phyloP scores from a whole-genome alignment of 2,329 filamentous ascomycete genomes.

The Pyricularia sp. region DNA sequence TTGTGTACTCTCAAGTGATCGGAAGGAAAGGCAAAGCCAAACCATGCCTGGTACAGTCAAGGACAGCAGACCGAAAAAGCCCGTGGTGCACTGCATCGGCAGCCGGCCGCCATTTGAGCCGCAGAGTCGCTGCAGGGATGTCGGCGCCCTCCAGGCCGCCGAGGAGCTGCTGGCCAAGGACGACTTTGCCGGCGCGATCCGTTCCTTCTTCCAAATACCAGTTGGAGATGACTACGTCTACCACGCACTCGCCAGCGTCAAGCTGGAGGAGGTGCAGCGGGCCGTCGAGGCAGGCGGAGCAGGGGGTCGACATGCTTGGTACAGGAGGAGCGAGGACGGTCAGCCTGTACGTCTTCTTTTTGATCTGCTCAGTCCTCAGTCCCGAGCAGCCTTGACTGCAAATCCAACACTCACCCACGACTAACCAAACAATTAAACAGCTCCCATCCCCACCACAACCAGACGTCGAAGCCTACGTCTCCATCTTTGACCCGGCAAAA shows the following conservation, averaged over 20 bases:
- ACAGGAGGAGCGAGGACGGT: slow-evolving; percentile 25
- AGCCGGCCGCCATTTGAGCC: slow-evolving; percentile 33
- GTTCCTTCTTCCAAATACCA: slow-evolving; percentile 33
- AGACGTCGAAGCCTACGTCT: slow-evolving; percentile 58
- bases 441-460: slow-evolving; percentile 37
- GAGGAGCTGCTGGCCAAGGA: slow-evolving; percentile 26
- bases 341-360: slow-evolving; percentile 10
- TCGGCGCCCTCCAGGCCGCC: slow-evolving; percentile 22
- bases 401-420: not conserved
- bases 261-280: slow-evolving; percentile 37
- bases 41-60: not conserved
- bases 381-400: not conserved
- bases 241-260: slow-evolving; percentile 40
- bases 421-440: slow-evolving; percentile 12
- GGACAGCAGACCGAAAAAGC: not conserved
- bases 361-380: not conserved
- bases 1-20: not conserved
- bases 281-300: slow-evolving; percentile 30
- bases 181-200: slow-evolving; percentile 34
- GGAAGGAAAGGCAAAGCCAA: not conserved
- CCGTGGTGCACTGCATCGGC: slow-evolving; percentile 26
- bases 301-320: slow-evolving; percentile 41
- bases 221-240: slow-evolving; percentile 37
- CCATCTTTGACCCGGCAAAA: slow-evolving; percentile 52
- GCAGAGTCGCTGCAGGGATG: slow-evolving; percentile 27